Evolutionary conservation across 2,329 filamentous ascomycete genomes (phyloP), one percentile per base, ranked within the genome.

Genomic region (Aspergillus fijiensis): DNA sequence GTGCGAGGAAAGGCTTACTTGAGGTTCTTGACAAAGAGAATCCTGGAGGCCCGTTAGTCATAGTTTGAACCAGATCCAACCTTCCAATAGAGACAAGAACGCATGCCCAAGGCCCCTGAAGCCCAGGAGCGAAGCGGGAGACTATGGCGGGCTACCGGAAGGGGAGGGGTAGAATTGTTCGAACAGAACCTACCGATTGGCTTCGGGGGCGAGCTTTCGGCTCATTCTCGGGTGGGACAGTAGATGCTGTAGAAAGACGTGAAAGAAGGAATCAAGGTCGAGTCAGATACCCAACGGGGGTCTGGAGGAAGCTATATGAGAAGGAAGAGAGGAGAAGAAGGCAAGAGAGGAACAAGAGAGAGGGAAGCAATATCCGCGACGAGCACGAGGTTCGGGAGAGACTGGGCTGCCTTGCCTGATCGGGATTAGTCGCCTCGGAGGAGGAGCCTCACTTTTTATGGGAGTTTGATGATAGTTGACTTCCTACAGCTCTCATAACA

Each of bases 11-110:
- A 33, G 60, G 80, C 83, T 69, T 80, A 96, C 92, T 91, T 96
- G 84, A 98, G 87, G 87, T 99, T 98, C 91, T 98, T 98, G 75
- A 98, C 94, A 87, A 98, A 98, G 84, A 99, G 91, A 89, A 95
- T 94, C 89, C 94, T 96, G 70, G 5, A 65, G 67, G 29, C 11
- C 19, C 31, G 58, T 64, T 50, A 67, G 59, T 45, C 16, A 45
- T 3, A 9, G 1, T 3, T 45, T 19, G n/a, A 7, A 45, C 16
- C 14, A 19, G 6, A 19, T 19, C 16, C 39, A 19, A 45, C 16
- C 14, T 6, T 45, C 39, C 9, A 6, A 7, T 45, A 16, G 7
- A 29, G 7, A 29, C 9, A 16, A 45, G 39, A 45, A 19, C 39
- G 5, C 39, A 45, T 45, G 14, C 5, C n/a, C 39, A n/a, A 35